phyloP scores from a whole-genome alignment of 2,329 filamentous ascomycete species.

The Curvularia spicifera region DNA sequence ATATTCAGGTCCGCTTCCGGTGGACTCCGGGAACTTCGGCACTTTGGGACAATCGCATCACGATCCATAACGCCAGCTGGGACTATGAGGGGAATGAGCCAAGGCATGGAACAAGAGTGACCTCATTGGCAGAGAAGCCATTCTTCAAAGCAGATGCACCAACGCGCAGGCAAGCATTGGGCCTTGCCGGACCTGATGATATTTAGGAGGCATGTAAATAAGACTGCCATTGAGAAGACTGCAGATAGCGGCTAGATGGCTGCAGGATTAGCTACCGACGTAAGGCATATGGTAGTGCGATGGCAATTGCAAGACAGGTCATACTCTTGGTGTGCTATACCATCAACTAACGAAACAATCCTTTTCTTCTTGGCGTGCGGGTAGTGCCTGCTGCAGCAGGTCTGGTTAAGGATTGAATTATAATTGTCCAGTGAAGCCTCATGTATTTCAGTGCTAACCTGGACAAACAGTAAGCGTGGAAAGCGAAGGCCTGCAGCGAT shows the following conservation, averaged over 20 bases:
- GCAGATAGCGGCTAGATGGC: neutral
- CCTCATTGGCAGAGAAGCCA: slow-evolving; percentile 72
- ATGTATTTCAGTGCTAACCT: too few species aligned
- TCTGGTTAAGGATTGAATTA: too few species aligned
- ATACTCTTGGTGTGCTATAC: neutral
- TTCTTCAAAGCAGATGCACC: slow-evolving; percentile 70
- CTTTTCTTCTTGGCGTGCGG: too few species aligned
- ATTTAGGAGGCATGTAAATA: slow-evolving; percentile 41
- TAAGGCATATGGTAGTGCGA: neutral
- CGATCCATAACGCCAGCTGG: slow-evolving; percentile 77
- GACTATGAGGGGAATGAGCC: slow-evolving; percentile 72
- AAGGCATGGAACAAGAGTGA: slow-evolving; percentile 75
- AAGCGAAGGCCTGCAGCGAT: too few species aligned
- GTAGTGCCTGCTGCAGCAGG: too few species aligned
- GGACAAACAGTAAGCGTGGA: too few species aligned
- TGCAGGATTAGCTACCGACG: neutral
- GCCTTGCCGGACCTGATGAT: slow-evolving; percentile 66
- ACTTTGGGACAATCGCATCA: slow-evolving; percentile 76
- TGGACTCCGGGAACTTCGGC: slow-evolving; percentile 73
- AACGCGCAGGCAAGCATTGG: slow-evolving; percentile 70
- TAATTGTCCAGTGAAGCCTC: too few species aligned
- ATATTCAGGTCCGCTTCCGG: slow-evolving; percentile 74
- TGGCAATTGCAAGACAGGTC: neutral
- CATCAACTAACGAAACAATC: neutral
- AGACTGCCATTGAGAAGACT: neutral